A percentile compares a stretch with the other conserved stretches of the same genome.
phyloP scores from a whole-genome alignment of 2,329 filamentous ascomycete genomes.

The Phialophora chinensis region DNA sequence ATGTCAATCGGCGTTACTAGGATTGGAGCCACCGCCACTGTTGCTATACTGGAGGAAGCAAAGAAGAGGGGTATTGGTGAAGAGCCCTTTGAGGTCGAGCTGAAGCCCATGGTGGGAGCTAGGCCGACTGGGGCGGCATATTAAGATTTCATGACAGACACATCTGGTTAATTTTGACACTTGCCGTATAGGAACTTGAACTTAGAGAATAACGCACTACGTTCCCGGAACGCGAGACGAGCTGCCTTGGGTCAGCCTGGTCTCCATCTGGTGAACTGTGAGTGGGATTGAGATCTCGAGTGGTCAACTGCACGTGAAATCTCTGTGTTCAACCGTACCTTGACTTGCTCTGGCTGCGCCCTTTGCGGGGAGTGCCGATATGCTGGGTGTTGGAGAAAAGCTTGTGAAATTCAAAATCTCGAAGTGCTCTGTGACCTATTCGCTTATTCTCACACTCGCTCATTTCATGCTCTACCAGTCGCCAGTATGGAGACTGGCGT shows the following conservation, averaged over 20 bases:
- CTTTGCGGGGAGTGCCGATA: constrained; percentile 5
- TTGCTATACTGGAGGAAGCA: constrained; percentile 62
- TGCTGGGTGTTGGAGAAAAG: background rate
- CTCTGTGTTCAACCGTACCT: background rate
- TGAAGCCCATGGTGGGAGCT: constrained; percentile 22
- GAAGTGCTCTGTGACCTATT: background rate
- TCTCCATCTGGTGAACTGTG: background rate
- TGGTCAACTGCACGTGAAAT: background rate
- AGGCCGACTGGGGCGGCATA: constrained; percentile 13
- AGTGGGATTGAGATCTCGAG: background rate
- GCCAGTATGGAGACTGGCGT: constrained; percentile 24
- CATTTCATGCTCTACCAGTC: constrained; percentile 28
- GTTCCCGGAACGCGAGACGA: too few relatives aligned
- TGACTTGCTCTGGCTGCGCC: background rate
- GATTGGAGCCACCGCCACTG: constrained; percentile 63
- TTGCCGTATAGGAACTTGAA: background rate
- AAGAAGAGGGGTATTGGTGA: constrained; percentile 55
- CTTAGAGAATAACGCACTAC: background rate
- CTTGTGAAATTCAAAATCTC: constrained; percentile 8
- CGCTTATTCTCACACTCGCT: background rate
- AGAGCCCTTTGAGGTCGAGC: constrained; percentile 37
- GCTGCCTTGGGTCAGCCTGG: too few relatives aligned
- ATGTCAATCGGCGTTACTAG: constrained; percentile 61
- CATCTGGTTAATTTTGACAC: background rate
- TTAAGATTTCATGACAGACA: background rate